These are phyloP conservation scores for Trypanosoma cruzi DNA, from an alignment of 208 protist species.

Conservation along the genomic window DNA sequence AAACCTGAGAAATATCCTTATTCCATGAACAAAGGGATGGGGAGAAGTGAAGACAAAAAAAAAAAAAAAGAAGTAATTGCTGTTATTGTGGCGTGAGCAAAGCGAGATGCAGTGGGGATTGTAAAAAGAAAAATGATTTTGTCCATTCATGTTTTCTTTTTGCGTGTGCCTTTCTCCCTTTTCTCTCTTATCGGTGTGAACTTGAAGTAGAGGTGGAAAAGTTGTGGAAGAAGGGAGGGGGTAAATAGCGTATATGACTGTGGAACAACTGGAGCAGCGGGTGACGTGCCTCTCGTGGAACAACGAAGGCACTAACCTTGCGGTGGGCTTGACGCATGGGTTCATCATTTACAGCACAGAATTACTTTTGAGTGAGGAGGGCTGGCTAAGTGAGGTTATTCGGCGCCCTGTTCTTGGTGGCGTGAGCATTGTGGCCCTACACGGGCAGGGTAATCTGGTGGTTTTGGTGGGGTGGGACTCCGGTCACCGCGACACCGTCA, in stretches of 20 bases:
- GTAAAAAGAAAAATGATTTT: neutral
- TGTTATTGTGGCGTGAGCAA: neutral
- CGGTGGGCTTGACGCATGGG: constrained; percentile 56
- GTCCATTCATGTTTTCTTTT: constrained; percentile 7
- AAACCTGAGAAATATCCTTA: constrained; percentile 75
- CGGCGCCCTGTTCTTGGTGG: constrained; percentile 59
- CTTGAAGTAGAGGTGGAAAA: too few species aligned
- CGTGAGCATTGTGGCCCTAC: constrained; percentile 49
- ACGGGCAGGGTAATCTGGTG: constrained; percentile 67
- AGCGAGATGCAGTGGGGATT: neutral
- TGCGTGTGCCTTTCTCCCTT: constrained; percentile 2
- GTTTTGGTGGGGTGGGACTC: constrained; percentile 39
- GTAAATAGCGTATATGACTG: neutral
- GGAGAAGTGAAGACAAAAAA: neutral
- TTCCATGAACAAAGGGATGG: constrained; percentile 21
- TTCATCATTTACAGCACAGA: constrained; percentile 79
- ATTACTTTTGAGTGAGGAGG: constrained; percentile 25
- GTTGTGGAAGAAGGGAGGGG: neutral
- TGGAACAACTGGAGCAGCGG: neutral
- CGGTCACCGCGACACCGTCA: constrained; percentile 15
- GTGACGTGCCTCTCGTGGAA: constrained; percentile 75
- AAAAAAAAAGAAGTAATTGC: neutral
- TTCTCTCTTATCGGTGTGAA: neutral
- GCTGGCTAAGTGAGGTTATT: constrained; percentile 45
- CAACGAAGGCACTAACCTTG: constrained; percentile 54